phyloP scores from a whole-genome alignment of 352 stramenopile genomes.

The Aphanomyces stellatus region DNA sequence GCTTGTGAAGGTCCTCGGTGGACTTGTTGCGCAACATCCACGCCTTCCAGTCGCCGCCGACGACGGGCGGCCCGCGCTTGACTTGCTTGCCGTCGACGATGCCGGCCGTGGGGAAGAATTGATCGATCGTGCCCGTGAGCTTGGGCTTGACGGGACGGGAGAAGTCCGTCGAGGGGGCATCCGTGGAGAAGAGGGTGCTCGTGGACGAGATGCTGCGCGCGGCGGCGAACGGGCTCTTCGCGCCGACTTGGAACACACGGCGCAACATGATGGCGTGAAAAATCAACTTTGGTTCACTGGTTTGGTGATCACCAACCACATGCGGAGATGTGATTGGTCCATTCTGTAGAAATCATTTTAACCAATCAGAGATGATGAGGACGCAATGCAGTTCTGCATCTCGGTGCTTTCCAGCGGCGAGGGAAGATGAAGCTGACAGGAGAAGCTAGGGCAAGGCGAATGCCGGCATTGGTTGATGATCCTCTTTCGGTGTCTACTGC shows the following conservation, averaged over 20 bases:
- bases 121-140: constrained; percentile 18
- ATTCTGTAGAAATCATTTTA: background rate
- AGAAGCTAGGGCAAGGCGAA: no score
- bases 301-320: background rate
- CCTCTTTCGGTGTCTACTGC: no score
- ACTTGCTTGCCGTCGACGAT: constrained; percentile 16
- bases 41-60: constrained; percentile 91
- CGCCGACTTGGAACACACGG: background rate
- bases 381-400: background rate
- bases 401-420: no score
- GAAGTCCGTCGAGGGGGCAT: background rate
- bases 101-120: constrained; percentile 16
- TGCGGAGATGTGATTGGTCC: background rate
- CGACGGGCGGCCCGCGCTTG: constrained; percentile 22
- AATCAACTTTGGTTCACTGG: background rate
- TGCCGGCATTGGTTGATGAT: no score
- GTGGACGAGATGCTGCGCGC: constrained; percentile 33
- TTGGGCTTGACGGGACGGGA: background rate
- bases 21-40: constrained; percentile 96
- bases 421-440: no score
- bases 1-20: constrained; percentile 97
- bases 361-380: background rate
- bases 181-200: background rate
- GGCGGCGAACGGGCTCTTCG: constrained; percentile 21
- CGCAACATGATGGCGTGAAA: constrained; percentile 3